Evolutionary conservation across 164 flowering plant species (phyloP).

Genomic region (Magnolia kwangsiensis): DNA sequence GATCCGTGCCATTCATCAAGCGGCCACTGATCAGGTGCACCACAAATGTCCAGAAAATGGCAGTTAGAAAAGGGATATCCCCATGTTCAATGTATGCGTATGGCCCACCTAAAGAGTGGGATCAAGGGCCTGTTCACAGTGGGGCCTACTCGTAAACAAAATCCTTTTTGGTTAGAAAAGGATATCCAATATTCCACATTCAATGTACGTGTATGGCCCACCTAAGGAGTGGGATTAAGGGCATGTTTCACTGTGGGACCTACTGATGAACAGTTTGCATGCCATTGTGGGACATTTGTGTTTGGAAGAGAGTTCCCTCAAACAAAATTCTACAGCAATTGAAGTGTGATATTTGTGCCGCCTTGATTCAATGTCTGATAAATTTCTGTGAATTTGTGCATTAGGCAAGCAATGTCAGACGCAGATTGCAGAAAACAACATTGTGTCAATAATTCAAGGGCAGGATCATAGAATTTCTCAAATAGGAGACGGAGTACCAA

Average conservation of each 20-base stretch:
- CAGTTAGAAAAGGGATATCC: not conserved
- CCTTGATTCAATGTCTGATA: not conserved
- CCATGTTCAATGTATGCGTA: not conserved
- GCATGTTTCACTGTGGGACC: not conserved
- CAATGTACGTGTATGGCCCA: not conserved
- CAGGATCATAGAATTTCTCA: constrained; percentile 19
- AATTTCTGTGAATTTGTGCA: not conserved
- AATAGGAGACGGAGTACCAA: constrained; percentile 13
- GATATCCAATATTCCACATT: not conserved
- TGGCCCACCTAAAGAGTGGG: not conserved
- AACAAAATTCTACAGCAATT: not conserved
- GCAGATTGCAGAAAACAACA: not conserved
- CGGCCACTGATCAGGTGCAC: not conserved
- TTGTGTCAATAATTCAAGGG: not conserved
- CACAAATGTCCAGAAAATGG: not conserved
- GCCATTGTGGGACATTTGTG: not conserved
- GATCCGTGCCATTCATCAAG: not conserved
- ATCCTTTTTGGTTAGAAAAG: not conserved
- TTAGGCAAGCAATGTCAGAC: constrained; percentile 1
- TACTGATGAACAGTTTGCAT: not conserved
- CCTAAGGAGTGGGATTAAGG: not conserved
- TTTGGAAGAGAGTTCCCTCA: too few species aligned
- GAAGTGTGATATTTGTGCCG: too few species aligned
- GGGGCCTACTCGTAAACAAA: not conserved
- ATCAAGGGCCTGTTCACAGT: not conserved